phyloP scores from a whole-genome alignment of 768 basidiomycete genomes.

The Porpolomopsis calyptriformis region DNA sequence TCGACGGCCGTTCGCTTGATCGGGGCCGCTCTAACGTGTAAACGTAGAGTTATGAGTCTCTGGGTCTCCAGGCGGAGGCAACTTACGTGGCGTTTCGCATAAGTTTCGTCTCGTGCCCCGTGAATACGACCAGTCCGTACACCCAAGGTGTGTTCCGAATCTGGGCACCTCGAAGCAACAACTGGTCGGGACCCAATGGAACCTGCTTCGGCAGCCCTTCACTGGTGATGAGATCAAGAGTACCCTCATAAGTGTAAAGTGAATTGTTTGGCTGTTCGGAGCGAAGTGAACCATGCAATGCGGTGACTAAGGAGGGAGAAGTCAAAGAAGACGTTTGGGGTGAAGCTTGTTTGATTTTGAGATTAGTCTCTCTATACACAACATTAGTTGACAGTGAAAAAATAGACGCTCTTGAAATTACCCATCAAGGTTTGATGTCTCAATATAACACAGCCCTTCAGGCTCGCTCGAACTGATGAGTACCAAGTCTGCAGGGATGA shows the following conservation, averaged over 20 bases:
- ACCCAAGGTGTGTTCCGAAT: conserved; percentile 94
- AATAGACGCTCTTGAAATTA: conserved; percentile 24
- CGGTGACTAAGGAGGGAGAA: conserved; percentile 60
- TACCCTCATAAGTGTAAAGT: conserved; percentile 89
- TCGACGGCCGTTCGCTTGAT: conserved; percentile 97
- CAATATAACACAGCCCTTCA: conserved; percentile 94
- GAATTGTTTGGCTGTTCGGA: conserved; percentile 98
- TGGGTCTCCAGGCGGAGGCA: not conserved
- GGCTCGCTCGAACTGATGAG: conserved; percentile 87
- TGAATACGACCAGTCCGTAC: conserved; percentile 88
- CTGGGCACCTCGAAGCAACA: conserved; percentile 90
- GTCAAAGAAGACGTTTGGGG: conserved; percentile 70
- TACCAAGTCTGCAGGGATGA: conserved; percentile 91
- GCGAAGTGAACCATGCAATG: conserved; percentile 73
- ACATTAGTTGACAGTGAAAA: conserved; percentile 5
- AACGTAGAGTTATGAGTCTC: not conserved
- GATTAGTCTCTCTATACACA: conserved; percentile 75
- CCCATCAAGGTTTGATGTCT: conserved; percentile 97
- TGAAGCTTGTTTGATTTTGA: conserved; percentile 97
- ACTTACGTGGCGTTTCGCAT: conserved; percentile 97
- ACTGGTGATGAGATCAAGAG: conserved; percentile 51
- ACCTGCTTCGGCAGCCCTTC: conserved; percentile 63
- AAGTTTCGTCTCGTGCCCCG: conserved; percentile 96
- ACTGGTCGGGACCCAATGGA: conserved; percentile 89
- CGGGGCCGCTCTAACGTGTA: conserved; percentile 64